Conservation (phyloP, 1,139 yeast genomes). For the Yamadazyma spencermartinsiae region DNA sequence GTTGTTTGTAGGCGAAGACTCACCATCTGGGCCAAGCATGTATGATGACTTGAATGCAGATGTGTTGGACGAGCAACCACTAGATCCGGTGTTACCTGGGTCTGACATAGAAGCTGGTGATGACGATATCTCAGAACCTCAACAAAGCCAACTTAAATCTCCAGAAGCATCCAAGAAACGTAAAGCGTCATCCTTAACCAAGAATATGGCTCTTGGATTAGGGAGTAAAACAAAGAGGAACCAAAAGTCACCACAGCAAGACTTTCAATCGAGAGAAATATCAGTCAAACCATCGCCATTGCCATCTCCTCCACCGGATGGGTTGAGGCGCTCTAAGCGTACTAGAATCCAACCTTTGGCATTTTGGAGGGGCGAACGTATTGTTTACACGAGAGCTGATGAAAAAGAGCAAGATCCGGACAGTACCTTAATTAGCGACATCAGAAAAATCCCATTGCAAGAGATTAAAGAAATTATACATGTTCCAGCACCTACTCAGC, state of each 20-base stretch:
- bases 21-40: constrained; percentile 10
- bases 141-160: constrained; percentile 1
- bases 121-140: constrained; percentile 2
- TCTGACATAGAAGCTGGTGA: constrained; percentile 1
- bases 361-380: constrained; percentile 81
- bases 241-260: constrained; percentile 6
- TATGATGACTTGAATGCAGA: constrained; percentile 11
- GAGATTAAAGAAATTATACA: constrained; percentile 61
- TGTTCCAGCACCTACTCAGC: constrained; percentile 31
- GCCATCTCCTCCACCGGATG: constrained; percentile 50
- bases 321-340: constrained; percentile 56
- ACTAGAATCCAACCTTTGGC: constrained; percentile 73
- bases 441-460: constrained; percentile 50
- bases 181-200: constrained; percentile 27
- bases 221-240: constrained; percentile 23
- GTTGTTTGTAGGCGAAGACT: constrained; percentile 7
- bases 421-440: constrained; percentile 34
- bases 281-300: constrained; percentile 34
- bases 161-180: background rate
- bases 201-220: constrained; percentile 37
- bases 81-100: background rate
- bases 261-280: constrained; percentile 6
- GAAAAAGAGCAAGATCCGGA: constrained; percentile 41
- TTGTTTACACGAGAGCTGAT: constrained; percentile 57
- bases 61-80: constrained; percentile 8